Percentiles rank a stretch among this genome's conserved stretches.
These are phyloP conservation scores for Lactarius hengduanensis DNA, from an alignment of 768 basidiomycete genomes.

Conservation along the genomic window DNA sequence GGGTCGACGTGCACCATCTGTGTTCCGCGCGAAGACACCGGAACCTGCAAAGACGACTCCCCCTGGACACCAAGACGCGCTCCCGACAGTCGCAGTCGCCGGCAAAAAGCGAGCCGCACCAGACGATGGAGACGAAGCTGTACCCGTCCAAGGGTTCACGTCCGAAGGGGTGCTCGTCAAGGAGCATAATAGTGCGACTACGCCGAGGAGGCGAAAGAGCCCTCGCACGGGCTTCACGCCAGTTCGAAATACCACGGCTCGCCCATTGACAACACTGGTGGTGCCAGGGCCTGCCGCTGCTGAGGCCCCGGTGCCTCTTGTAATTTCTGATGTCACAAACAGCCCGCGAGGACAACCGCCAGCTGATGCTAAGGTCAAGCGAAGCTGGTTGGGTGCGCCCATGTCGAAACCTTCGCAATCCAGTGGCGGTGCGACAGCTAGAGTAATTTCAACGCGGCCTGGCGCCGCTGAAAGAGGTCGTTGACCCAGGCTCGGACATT, in stretches of 20 bases:
- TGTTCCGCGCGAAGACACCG: constrained; percentile 34
- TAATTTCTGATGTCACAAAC: constrained; percentile 64
- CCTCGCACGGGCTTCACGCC: constrained; percentile 74
- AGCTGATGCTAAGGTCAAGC: constrained; percentile 21
- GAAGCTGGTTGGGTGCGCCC: constrained; percentile 20
- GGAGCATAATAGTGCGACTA: constrained; percentile 42
- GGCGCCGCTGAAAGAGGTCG: constrained; percentile 17
- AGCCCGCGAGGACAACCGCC: constrained; percentile 41
- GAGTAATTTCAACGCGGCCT: constrained; percentile 18
- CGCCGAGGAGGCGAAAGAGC: constrained; percentile 63
- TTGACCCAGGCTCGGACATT: constrained; percentile 8
- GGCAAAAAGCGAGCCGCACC: constrained; percentile 76
- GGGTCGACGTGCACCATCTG: constrained; percentile 30
- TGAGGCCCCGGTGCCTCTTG: constrained; percentile 38
- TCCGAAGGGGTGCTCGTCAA: constrained; percentile 43
- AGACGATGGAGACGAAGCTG: constrained; percentile 65
- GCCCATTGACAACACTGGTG: constrained; percentile 37
- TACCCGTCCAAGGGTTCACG: constrained; percentile 67
- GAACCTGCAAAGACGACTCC: constrained; percentile 27
- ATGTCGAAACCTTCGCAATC: constrained; percentile 19
- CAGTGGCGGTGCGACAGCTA: constrained; percentile 6
- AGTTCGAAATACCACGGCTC: constrained; percentile 49
- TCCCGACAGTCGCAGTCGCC: constrained; percentile 40
- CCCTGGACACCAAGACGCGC: constrained; percentile 4
- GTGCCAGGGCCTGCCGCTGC: constrained; percentile 53